Percentiles rank a stretch among this genome's conserved stretches.
phyloP scores from a whole-genome alignment of 1,139 yeast genomes.

The Wickerhamomyces sp. region DNA sequence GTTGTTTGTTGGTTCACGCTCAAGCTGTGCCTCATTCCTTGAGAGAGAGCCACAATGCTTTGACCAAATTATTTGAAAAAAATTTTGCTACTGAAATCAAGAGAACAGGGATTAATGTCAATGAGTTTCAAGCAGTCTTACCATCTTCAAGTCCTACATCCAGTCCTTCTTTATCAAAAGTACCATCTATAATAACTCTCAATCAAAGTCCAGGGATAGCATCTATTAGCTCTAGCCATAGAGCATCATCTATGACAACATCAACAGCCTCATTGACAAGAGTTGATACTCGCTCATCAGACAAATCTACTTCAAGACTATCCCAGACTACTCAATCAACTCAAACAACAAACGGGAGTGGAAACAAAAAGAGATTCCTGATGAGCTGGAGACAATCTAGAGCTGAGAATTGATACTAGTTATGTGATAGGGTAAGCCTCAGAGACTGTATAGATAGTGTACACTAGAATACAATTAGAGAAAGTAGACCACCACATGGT shows the following conservation, averaged over 20 bases:
- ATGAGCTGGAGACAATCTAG: conserved; percentile 42
- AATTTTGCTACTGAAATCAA: conserved; percentile 66
- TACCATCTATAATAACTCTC: conserved; percentile 14
- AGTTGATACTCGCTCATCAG: conserved; percentile 24
- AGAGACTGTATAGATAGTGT: too few species aligned
- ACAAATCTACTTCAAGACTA: conserved; percentile 13
- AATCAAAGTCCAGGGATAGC: too few species aligned
- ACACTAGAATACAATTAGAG: too few species aligned
- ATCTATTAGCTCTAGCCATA: neutral
- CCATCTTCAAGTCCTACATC: conserved; percentile 6
- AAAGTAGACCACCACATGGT: too few species aligned
- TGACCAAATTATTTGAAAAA: conserved; percentile 58
- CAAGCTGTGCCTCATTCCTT: conserved; percentile 54
- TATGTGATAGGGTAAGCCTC: too few species aligned
- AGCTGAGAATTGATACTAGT: neutral
- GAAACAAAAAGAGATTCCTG: conserved; percentile 36
- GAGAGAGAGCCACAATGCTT: conserved; percentile 59
- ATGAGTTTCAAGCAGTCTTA: conserved; percentile 16
- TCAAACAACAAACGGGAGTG: conserved; percentile 12
- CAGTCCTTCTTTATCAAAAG: conserved; percentile 14
- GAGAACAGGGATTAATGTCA: conserved; percentile 25
- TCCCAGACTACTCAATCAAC: conserved; percentile 15
- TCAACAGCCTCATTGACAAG: conserved; percentile 14
- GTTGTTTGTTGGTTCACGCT: conserved; percentile 68
- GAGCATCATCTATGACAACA: conserved; percentile 7